phyloP scores from a whole-genome alignment of 2,329 filamentous ascomycete species.

The Xylaria sp. region DNA sequence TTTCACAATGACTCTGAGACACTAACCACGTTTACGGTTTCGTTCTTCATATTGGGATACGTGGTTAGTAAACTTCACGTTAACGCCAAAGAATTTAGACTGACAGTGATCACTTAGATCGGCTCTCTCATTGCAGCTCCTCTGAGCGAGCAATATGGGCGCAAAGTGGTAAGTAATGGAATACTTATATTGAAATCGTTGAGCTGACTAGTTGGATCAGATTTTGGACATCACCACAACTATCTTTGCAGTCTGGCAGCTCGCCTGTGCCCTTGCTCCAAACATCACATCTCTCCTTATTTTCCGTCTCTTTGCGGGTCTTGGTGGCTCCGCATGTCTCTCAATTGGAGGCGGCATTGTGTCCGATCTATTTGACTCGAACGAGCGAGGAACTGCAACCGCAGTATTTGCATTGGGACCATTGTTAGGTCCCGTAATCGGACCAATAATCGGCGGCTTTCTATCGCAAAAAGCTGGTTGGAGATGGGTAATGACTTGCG shows the following conservation, averaged over 20 bases:
- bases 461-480: constrained; percentile 31
- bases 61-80: constrained; percentile 24
- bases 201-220: constrained; percentile 20
- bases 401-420: constrained; percentile 35
- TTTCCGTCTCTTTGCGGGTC: constrained; percentile 28
- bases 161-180: constrained; percentile 29
- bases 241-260: constrained; percentile 33
- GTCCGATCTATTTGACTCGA: constrained; percentile 33
- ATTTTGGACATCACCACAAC: constrained; percentile 30
- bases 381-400: constrained; percentile 29
- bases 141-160: constrained; percentile 35
- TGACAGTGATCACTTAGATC: constrained; percentile 21
- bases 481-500: constrained; percentile 31
- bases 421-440: constrained; percentile 35
- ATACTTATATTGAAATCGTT: not conserved
- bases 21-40: constrained; percentile 36
- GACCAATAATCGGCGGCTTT: constrained; percentile 35
- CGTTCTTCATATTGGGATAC: constrained; percentile 37
- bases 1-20: constrained; percentile 29
- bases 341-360: constrained; percentile 36
- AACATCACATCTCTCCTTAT: constrained; percentile 32
- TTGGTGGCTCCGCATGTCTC: constrained; percentile 33
- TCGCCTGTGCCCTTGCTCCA: constrained; percentile 32
- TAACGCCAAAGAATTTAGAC: not conserved
- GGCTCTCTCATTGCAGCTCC: constrained; percentile 35